Evolutionary conservation across 1,139 yeast genomes (phyloP).

Genomic region (Wickerhamiella infanticola): DNA sequence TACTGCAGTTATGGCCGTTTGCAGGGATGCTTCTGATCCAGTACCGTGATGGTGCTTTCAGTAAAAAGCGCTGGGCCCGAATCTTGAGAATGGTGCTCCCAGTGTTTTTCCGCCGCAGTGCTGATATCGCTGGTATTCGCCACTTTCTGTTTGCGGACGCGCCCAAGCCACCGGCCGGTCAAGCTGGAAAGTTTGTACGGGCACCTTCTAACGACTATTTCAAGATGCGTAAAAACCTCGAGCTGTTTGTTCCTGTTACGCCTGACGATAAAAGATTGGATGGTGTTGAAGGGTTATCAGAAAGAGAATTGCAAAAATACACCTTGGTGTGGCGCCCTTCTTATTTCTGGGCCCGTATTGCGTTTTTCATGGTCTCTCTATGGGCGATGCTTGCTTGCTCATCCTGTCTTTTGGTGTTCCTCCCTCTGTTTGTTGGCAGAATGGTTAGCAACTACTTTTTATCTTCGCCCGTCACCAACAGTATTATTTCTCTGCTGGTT

Average conservation of each 20-base stretch:
- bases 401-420: conserved; percentile 3
- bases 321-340: conserved; percentile 82
- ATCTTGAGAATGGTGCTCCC: background rate
- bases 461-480: conserved; percentile 5
- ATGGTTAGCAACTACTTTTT: conserved; percentile 3
- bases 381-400: conserved; percentile 30
- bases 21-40: background rate
- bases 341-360: conserved; percentile 44
- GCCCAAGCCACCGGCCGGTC: conserved; percentile 32
- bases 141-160: background rate
- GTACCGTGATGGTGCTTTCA: conserved; percentile 5
- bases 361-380: conserved; percentile 38
- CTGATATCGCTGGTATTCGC: background rate
- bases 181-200: conserved; percentile 67
- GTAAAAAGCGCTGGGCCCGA: conserved; percentile 17
- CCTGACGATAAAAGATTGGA: conserved; percentile 54
- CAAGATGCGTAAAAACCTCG: conserved; percentile 30
- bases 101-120: background rate
- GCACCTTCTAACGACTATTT: conserved; percentile 77
- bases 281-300: conserved; percentile 26
- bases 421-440: conserved; percentile 12
- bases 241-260: conserved; percentile 70
- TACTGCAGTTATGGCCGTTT: conserved; percentile 9
- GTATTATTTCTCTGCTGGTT: conserved; percentile 1
- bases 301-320: conserved; percentile 39